Percentiles rank a stretch among this genome's conserved stretches.
phyloP scores from a whole-genome alignment of 768 basidiomycete genomes.

The Mycena polygramma region DNA sequence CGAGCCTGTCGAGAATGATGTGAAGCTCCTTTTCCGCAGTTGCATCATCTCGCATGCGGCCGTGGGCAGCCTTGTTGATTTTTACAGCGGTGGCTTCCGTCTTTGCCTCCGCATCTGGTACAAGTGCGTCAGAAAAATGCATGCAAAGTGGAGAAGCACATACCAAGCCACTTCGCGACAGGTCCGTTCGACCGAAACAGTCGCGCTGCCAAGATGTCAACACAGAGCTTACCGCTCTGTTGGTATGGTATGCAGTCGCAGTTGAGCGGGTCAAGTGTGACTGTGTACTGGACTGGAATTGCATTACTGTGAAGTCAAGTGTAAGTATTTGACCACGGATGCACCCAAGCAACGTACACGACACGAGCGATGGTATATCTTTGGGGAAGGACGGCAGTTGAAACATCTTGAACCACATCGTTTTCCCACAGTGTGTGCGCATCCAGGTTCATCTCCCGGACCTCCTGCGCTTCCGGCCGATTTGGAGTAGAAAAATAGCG shows the following conservation, averaged over 20 bases:
- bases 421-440: conserved; percentile 20
- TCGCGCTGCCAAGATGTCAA: conserved; percentile 2
- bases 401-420: neutral
- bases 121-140: neutral
- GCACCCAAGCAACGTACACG: neutral
- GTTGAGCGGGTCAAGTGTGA: neutral
- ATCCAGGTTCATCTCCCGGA: neutral
- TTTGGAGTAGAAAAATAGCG: conserved; percentile 14
- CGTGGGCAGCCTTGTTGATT: neutral
- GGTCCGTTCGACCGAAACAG: neutral
- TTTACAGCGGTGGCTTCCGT: no score
- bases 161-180: neutral
- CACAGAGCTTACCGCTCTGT: neutral
- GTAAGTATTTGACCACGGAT: neutral
- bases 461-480: neutral
- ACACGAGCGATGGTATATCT: neutral
- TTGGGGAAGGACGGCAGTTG: neutral
- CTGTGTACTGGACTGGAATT: neutral
- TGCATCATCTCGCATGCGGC: neutral
- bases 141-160: neutral
- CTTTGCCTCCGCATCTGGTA: neutral
- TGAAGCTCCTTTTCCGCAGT: neutral
- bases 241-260: conserved; percentile 1
- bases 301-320: no score
- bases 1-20: neutral